phyloP scores from a whole-genome alignment of 345 rosid species.

The Trapa incisa region DNA sequence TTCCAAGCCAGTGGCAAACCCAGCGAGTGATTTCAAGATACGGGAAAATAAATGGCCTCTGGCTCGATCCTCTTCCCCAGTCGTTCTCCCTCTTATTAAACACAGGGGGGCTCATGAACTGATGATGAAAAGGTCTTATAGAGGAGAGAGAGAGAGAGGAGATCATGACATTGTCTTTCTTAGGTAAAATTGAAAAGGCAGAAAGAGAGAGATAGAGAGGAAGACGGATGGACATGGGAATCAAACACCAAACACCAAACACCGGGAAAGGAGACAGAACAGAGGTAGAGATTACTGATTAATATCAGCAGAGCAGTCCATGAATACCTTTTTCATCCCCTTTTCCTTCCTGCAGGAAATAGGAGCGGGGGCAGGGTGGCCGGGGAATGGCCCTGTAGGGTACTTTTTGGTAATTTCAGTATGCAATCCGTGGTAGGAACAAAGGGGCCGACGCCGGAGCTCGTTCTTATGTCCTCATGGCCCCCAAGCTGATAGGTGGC shows the following conservation, averaged over 20 bases:
- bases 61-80: not conserved
- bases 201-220: not conserved
- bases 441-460: not conserved
- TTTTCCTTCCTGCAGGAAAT: no score
- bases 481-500: conserved; percentile 2
- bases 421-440: not conserved
- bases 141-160: not conserved
- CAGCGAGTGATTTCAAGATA: not conserved
- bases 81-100: not conserved
- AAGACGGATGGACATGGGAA: not conserved
- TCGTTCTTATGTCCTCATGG: not conserved
- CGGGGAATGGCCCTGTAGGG: not conserved
- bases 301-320: not conserved
- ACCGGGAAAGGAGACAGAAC: not conserved
- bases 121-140: not conserved
- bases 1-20: not conserved
- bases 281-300: not conserved
- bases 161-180: not conserved
- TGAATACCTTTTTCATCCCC: not conserved
- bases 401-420: not conserved
- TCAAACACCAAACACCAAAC: not conserved
- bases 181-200: not conserved
- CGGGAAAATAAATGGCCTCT: not conserved
- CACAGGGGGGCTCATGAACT: conserved; percentile 2
- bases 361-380: no score